Evolutionary conservation across 2,329 filamentous ascomycete genomes (phyloP).

Genomic region (Colletotrichum shisoi): DNA sequence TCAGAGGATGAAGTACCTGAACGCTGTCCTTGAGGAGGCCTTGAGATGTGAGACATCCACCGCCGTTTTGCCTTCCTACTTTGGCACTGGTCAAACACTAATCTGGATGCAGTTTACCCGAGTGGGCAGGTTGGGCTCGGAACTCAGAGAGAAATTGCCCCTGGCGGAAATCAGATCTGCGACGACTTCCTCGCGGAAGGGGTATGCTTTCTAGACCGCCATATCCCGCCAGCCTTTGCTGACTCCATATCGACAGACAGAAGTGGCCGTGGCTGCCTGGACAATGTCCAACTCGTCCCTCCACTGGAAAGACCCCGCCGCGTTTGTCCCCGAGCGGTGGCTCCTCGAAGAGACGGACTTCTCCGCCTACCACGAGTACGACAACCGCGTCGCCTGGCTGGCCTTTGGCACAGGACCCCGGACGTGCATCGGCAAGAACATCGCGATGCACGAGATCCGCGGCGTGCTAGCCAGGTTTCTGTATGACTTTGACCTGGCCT

Average conservation of each 20-base stretch:
- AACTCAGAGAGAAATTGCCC: neutral
- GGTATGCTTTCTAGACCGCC: too few relatives aligned
- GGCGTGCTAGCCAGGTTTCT: neutral
- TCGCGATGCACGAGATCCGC: conserved; percentile 2
- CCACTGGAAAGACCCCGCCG: neutral
- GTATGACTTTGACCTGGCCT: neutral
- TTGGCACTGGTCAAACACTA: too few relatives aligned
- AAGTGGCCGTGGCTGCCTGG: conserved; percentile 1
- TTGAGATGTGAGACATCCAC: neutral
- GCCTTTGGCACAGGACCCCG: neutral
- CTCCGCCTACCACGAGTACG: conserved; percentile 6
- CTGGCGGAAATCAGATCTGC: neutral
- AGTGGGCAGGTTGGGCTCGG: conserved; percentile 4
- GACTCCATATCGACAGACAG: neutral
- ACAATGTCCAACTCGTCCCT: neutral
- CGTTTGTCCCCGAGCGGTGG: conserved; percentile 5
- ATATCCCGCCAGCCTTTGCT: too few relatives aligned
- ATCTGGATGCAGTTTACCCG: neutral
- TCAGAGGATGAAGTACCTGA: conserved; percentile 2
- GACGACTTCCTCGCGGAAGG: neutral
- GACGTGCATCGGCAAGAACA: conserved; percentile 2
- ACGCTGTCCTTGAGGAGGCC: conserved; percentile 7
- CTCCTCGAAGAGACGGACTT: neutral
- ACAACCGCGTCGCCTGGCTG: conserved; percentile 2
- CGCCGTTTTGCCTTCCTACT: too few relatives aligned